Evolutionary conservation across 352 stramenopile species (phyloP).

Genomic region (Thalassiosira exigua): DNA sequence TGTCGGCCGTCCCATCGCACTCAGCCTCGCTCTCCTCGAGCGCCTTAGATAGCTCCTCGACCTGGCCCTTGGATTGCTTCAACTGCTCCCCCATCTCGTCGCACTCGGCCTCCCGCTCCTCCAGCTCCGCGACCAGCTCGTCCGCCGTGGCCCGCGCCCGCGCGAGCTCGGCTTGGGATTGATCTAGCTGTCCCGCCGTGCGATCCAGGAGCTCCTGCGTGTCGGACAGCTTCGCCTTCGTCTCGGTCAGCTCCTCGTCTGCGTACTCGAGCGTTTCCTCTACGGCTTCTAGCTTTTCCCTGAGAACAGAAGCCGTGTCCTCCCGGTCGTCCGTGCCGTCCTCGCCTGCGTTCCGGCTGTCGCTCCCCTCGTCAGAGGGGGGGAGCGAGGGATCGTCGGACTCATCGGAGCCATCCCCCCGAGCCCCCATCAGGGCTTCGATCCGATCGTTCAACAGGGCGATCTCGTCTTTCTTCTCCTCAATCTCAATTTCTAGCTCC

Average conservation of each 20-base stretch:
- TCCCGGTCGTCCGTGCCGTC: conserved; percentile 1
- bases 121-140: conserved; percentile 22
- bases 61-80: too few species aligned
- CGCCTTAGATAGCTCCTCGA: too few species aligned
- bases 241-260: conserved; percentile 42
- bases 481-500: conserved; percentile 22
- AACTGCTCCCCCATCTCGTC: too few species aligned
- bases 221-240: conserved; percentile 33
- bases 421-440: conserved; percentile 3
- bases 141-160: not conserved
- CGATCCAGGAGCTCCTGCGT: conserved; percentile 33
- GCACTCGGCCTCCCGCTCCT: conserved; percentile 17
- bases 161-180: conserved; percentile 31
- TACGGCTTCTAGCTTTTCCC: conserved; percentile 33
- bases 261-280: conserved; percentile 39
- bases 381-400: too few species aligned
- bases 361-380: conserved; percentile 11
- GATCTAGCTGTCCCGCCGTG: conserved; percentile 25
- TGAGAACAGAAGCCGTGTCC: conserved; percentile 25
- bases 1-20: too few species aligned
- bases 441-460: conserved; percentile 32
- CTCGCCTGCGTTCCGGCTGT: not conserved
- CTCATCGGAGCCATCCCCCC: not conserved
- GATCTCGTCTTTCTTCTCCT: conserved; percentile 21
- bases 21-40: too few species aligned